Evolutionary conservation across 2,329 filamentous ascomycete genomes (phyloP).

Genomic region (Curvularia sp.): DNA sequence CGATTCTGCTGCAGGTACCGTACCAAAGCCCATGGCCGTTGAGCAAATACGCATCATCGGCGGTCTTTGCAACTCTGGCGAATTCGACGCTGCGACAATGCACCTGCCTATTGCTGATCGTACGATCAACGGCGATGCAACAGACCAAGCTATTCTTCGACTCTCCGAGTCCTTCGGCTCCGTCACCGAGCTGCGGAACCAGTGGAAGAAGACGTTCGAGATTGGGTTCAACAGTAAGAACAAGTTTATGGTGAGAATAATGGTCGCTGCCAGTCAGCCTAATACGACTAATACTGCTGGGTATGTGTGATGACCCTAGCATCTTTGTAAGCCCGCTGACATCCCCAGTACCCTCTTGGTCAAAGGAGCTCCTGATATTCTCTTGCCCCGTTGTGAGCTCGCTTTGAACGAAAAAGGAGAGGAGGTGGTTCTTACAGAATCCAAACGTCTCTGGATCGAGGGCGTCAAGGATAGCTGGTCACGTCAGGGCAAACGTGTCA

Average conservation of each 20-base stretch:
- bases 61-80: conserved; percentile 76
- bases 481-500: conserved; percentile 70
- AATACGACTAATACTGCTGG: conserved; percentile 32
- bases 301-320: conserved; percentile 14
- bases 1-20: conserved; percentile 46
- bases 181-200: conserved; percentile 65
- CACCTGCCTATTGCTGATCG: conserved; percentile 66
- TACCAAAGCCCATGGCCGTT: conserved; percentile 44
- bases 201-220: conserved; percentile 69
- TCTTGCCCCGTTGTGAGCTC: conserved; percentile 68
- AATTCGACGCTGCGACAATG: conserved; percentile 72
- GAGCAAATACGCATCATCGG: conserved; percentile 67
- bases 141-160: conserved; percentile 75
- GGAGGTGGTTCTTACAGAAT: conserved; percentile 57
- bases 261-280: conserved; percentile 52
- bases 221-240: conserved; percentile 81
- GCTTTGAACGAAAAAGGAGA: conserved; percentile 65
- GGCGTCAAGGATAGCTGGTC: conserved; percentile 73
- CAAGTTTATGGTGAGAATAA: conserved; percentile 77
- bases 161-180: conserved; percentile 71
- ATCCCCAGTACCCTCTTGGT: conserved; percentile 66
- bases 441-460: conserved; percentile 60
- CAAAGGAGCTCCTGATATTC: conserved; percentile 79
- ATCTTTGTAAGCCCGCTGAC: conserved; percentile 17
- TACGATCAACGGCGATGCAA: conserved; percentile 76